A percentile compares a stretch with the other conserved stretches of the same genome.
phyloP scores from a whole-genome alignment of 116 monocot species.

The Iris pallida region DNA sequence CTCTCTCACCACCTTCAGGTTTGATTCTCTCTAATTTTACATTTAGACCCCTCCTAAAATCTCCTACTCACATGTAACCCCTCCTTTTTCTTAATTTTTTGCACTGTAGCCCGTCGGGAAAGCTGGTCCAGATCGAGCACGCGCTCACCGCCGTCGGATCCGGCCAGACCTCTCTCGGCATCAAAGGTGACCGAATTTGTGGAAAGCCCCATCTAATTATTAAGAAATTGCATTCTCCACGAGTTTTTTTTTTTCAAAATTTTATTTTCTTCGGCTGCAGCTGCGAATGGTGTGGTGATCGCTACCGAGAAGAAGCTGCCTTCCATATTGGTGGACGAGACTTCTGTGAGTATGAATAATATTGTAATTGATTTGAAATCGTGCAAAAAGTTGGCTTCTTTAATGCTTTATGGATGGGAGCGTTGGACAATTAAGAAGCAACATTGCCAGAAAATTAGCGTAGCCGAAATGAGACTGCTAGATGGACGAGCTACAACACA shows the following conservation, averaged over 20 bases:
- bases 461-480: too few species aligned
- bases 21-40: not conserved
- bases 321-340: conserved; percentile 86
- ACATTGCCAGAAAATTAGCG: too few species aligned
- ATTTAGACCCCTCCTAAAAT: not conserved
- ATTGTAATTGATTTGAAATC: too few species aligned
- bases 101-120: conserved; percentile 79
- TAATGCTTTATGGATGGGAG: too few species aligned
- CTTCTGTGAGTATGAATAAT: conserved; percentile 58
- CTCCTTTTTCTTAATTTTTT: not conserved
- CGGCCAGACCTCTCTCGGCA: conserved; percentile 95
- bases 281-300: conserved; percentile 94
- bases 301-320: conserved; percentile 98
- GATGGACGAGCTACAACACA: too few species aligned
- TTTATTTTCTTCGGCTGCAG: conserved; percentile 29
- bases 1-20: conserved; percentile 99
- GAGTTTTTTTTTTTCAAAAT: too few species aligned
- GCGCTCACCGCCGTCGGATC: conserved; percentile 91
- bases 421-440: too few species aligned
- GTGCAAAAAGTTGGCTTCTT: too few species aligned
- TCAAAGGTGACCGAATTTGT: conserved; percentile 55
- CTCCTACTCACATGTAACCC: not conserved
- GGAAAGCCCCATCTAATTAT: not conserved
- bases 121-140: conserved; percentile 99
- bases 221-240: too few species aligned